Conservation (phyloP, 1,139 yeast species). For the Debaryomyces sp. region DNA sequence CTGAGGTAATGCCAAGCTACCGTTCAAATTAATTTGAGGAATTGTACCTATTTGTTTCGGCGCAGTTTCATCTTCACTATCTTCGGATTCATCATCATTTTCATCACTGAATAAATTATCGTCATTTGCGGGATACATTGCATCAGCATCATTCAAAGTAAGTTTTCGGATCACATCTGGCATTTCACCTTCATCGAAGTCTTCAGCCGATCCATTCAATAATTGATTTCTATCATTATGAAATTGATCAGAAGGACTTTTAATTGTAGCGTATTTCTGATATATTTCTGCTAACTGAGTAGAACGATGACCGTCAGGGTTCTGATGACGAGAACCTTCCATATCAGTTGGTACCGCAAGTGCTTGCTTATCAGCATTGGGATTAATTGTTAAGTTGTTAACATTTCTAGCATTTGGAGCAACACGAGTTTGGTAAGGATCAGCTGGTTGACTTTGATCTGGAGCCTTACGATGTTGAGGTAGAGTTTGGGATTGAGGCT, state of each 20-base stretch:
- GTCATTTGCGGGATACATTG: constrained; percentile 43
- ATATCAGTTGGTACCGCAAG: background rate
- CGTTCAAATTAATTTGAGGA: constrained; percentile 12
- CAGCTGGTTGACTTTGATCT: background rate
- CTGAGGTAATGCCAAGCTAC: constrained; percentile 27
- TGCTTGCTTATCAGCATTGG: background rate
- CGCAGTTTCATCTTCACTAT: constrained; percentile 26
- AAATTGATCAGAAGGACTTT: constrained; percentile 48
- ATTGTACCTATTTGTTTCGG: constrained; percentile 29
- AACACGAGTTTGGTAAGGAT: background rate
- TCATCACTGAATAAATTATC: constrained; percentile 42
- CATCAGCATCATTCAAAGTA: constrained; percentile 25
- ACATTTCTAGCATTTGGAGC: constrained; percentile 12
- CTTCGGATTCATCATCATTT: constrained; percentile 28
- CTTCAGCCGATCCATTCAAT: constrained; percentile 41
- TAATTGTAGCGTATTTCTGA: constrained; percentile 45
- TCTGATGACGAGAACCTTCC: background rate
- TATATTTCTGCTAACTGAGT: constrained; percentile 49
- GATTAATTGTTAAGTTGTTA: constrained; percentile 15
- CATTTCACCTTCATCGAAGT: constrained; percentile 37
- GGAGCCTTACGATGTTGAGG: background rate
- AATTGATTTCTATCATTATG: constrained; percentile 29
- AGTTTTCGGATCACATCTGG: constrained; percentile 36
- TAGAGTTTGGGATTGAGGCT: background rate
- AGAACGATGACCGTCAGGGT: constrained; percentile 28